Evolutionary conservation across 768 basidiomycete genomes (phyloP), one percentile per base, ranked within the genome.

Genomic region (Xerocomus potaroensis): DNA sequence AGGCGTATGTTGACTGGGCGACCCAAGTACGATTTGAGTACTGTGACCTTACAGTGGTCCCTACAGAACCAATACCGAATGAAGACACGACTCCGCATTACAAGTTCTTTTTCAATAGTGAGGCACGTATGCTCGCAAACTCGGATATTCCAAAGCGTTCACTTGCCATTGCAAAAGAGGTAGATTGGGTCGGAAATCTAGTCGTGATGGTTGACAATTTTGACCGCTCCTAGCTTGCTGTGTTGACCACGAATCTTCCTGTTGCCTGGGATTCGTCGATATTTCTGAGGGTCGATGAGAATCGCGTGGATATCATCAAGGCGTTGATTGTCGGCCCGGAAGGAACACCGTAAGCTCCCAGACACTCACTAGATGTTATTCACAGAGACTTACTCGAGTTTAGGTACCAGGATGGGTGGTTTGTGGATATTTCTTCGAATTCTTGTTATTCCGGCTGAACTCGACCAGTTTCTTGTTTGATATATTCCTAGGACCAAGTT

Each of bases 111-210:
- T 93, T 77, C 69, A 85, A 86, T 60, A 82, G 77, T 54, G 91
- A 93, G 62, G 88, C 87, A 18, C 76, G 90, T 23, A 86, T 90
- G 82, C 71, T 92, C 23, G 83, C 84, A 4, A 82, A 81, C 56
- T 84, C 88, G 18, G 87, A 91, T 59, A 88, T 93, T 44, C 91
- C 92, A 5, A 94, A 91, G 67, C 77, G 94, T 35, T 92, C 89
- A 1, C 72, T 96, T 48, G 93, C 93, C 9, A 96, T 97, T 51
- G 94, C 94, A 4, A 97, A 96, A 69, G 92, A 95, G 79, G 87
- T 86, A 59, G 19, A n/a, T 22, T 43, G n/a, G 18, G 27, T 42
- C 33, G 21, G 42, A 18, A 36, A 39, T 29, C 34, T 15, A 44
- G 32, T 24, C 11, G 7, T 23, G 16, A 42, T 8, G 22, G 12